These are phyloP conservation scores for Epichloe brachyelytri DNA, from an alignment of 2,329 filamentous ascomycete genomes.

Conservation along the genomic window DNA sequence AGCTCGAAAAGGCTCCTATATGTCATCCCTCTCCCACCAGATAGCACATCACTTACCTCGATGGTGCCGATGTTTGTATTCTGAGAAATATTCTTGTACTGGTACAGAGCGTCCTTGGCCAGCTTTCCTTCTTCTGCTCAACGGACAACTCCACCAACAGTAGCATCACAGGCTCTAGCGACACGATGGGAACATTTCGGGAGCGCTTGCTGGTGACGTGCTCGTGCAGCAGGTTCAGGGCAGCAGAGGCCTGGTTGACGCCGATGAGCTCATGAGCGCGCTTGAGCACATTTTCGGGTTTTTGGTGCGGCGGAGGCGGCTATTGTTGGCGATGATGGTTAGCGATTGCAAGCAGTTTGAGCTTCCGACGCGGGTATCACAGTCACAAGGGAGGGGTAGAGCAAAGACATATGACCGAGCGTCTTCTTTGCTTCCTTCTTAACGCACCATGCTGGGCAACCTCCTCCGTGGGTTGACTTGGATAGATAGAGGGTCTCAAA, in stretches of 20 bases:
- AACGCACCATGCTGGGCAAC: slow-evolving; percentile 39
- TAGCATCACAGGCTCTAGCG: slow-evolving; percentile 96
- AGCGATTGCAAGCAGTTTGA: not conserved
- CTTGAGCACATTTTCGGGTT: slow-evolving; percentile 98
- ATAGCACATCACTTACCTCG: slow-evolving; percentile 45
- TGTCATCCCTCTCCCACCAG: not conserved
- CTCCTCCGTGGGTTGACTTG: slow-evolving; percentile 31
- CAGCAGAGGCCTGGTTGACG: slow-evolving; percentile 84
- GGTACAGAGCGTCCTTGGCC: slow-evolving; percentile 96
- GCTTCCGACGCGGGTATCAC: slow-evolving; percentile 10
- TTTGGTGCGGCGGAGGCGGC: slow-evolving; percentile 94
- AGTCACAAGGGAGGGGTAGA: slow-evolving; percentile 13
- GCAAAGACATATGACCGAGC: slow-evolving; percentile 14
- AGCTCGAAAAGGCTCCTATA: slow-evolving; percentile 5
- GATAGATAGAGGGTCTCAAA: slow-evolving; percentile 23
- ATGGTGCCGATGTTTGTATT: slow-evolving; percentile 98
- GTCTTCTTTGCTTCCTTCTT: slow-evolving; percentile 1
- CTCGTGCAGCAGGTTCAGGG: slow-evolving; percentile 91
- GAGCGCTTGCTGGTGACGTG: slow-evolving; percentile 98
- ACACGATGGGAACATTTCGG: slow-evolving; percentile 91
- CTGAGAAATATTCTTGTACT: slow-evolving; percentile 99
- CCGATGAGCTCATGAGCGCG: slow-evolving; percentile 97
- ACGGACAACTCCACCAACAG: slow-evolving; percentile 94
- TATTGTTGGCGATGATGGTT: slow-evolving; percentile 21
- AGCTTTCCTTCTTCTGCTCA: slow-evolving; percentile 97